Percentiles rank a stretch among this genome's conserved stretches.
Evolutionary conservation across 2,329 filamentous ascomycete species (phyloP).

Genomic region (Sphaerulina vaccinii): DNA sequence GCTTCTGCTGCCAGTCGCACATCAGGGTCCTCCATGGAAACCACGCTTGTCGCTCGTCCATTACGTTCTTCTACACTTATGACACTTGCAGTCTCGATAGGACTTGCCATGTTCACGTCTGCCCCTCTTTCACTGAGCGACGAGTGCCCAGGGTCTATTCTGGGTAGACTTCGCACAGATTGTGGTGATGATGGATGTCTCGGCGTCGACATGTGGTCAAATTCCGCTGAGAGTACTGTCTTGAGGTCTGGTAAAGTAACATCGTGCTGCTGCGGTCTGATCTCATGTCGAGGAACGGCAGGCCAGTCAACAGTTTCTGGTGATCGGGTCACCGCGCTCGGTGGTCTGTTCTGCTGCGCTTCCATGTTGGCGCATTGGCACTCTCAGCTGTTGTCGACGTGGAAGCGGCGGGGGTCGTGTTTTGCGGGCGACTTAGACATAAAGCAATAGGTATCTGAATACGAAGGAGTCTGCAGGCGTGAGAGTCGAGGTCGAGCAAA

Average conservation of each 20-base stretch:
- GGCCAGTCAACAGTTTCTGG: slow-evolving; percentile 31
- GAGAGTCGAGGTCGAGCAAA: background rate
- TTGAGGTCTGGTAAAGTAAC: slow-evolving; percentile 47
- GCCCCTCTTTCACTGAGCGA: slow-evolving; percentile 31
- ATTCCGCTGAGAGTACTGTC: slow-evolving; percentile 44
- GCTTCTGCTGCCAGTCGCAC: slow-evolving; percentile 52
- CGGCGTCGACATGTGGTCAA: slow-evolving; percentile 35
- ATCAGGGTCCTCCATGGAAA: slow-evolving; percentile 50
- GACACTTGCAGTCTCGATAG: slow-evolving; percentile 46
- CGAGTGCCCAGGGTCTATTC: slow-evolving; percentile 40
- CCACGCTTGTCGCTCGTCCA: slow-evolving; percentile 42
- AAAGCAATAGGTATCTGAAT: background rate
- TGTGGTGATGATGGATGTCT: slow-evolving; percentile 27
- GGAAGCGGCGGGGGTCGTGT: slow-evolving; percentile 21
- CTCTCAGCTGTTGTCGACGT: slow-evolving; percentile 25
- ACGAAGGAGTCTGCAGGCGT: background rate
- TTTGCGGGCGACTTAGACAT: slow-evolving; percentile 15
- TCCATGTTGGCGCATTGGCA: slow-evolving; percentile 29
- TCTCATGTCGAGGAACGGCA: slow-evolving; percentile 25
- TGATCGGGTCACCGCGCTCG: slow-evolving; percentile 42
- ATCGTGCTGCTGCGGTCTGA: slow-evolving; percentile 25
- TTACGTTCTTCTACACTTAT: slow-evolving; percentile 43
- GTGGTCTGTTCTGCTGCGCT: slow-evolving; percentile 39
- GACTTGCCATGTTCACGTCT: slow-evolving; percentile 43
- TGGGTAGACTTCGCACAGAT: slow-evolving; percentile 34